phyloP scores from a whole-genome alignment of 441 rosid species.

The Aleurites moluccanus region DNA sequence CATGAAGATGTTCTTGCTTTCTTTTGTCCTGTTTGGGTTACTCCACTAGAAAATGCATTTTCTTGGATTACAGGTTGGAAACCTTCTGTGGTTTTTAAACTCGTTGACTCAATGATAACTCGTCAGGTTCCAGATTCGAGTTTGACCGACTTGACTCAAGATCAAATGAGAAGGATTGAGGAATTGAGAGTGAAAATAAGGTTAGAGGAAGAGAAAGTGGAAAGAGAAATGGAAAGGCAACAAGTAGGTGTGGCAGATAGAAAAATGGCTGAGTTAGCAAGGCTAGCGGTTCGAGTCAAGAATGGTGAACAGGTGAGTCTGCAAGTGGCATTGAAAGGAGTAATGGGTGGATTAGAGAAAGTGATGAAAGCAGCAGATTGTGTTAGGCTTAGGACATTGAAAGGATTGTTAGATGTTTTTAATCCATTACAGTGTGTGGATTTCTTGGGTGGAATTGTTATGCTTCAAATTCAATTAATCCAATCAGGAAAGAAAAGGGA shows the following conservation, averaged over 20 bases:
- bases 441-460: conserved; percentile 51
- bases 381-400: conserved; percentile 70
- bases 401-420: conserved; percentile 65
- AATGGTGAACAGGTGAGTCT: conserved; percentile 17
- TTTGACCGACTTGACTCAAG: conserved; percentile 40
- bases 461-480: conserved; percentile 56
- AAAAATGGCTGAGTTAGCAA: conserved; percentile 61
- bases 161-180: conserved; percentile 52
- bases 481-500: conserved; percentile 39
- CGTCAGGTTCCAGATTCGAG: conserved; percentile 10
- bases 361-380: conserved; percentile 83
- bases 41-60: conserved; percentile 56
- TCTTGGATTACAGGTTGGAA: conserved; percentile 87
- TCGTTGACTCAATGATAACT: conserved; percentile 44
- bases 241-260: conserved; percentile 67
- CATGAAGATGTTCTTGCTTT: conserved; percentile 64
- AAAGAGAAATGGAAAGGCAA: conserved; percentile 83
- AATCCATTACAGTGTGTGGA: conserved; percentile 53
- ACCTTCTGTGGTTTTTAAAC: conserved; percentile 52
- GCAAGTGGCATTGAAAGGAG: conserved; percentile 46
- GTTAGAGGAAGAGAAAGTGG: conserved; percentile 67
- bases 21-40: conserved; percentile 58
- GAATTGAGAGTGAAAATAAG: conserved; percentile 52
- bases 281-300: conserved; percentile 32
- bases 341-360: conserved; percentile 50